These are phyloP conservation scores for Phialophora verrucosa DNA, from an alignment of 2,329 filamentous ascomycete genomes.

Conservation along the genomic window DNA sequence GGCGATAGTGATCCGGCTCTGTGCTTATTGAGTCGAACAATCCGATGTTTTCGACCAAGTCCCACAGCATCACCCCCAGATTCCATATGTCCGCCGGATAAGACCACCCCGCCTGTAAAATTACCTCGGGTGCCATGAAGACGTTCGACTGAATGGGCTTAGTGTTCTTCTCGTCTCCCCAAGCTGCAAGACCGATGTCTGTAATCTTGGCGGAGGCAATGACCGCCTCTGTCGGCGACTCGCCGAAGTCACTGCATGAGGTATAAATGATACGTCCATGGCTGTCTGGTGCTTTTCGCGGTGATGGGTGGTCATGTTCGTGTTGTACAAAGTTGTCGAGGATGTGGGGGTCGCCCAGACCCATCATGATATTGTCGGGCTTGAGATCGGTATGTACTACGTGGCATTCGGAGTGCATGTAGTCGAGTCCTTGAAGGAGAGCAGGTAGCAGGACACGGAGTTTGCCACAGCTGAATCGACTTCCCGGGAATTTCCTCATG, in stretches of 20 bases:
- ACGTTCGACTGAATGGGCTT: slow-evolving; percentile 55
- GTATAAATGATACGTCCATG: slow-evolving; percentile 46
- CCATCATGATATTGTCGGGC: slow-evolving; percentile 52
- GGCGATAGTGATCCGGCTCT: slow-evolving; percentile 45
- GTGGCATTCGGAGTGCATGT: slow-evolving; percentile 49
- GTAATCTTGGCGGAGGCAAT: slow-evolving; percentile 44
- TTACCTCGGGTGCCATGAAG: slow-evolving; percentile 51
- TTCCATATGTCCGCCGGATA: slow-evolving; percentile 52
- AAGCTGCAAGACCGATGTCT: slow-evolving; percentile 48
- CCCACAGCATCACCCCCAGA: slow-evolving; percentile 49
- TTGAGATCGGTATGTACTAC: slow-evolving; percentile 55
- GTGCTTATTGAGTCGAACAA: slow-evolving; percentile 47
- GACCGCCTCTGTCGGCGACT: slow-evolving; percentile 31
- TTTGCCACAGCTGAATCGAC: slow-evolving; percentile 41
- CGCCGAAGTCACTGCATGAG: slow-evolving; percentile 44
- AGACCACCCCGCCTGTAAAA: slow-evolving; percentile 48
- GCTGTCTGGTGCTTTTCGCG: slow-evolving; percentile 44
- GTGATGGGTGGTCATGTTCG: slow-evolving; percentile 43
- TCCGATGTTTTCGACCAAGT: slow-evolving; percentile 48
- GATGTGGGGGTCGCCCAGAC: slow-evolving; percentile 41
- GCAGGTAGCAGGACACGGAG: slow-evolving; percentile 46
- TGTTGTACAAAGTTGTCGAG: slow-evolving; percentile 45
- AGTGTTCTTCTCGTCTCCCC: slow-evolving; percentile 49
- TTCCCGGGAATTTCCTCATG: slow-evolving; percentile 42
- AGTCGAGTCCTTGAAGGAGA: slow-evolving; percentile 50